These are phyloP conservation scores for Artemisia annua DNA, from an alignment of 129 eudicot species.

Conservation along the genomic window DNA sequence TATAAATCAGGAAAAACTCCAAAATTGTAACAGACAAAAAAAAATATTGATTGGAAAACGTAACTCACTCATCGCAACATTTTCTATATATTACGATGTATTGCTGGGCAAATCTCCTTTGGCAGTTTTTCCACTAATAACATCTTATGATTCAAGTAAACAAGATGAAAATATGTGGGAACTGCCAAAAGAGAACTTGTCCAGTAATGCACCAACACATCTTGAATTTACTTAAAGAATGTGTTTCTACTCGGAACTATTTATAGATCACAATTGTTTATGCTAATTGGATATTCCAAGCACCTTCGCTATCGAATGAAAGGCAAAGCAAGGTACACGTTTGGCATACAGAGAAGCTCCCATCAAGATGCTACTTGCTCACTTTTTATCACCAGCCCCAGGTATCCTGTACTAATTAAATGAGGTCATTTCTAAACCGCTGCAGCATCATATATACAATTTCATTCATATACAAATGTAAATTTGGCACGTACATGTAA, in stretches of 20 bases:
- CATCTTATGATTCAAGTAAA: neutral
- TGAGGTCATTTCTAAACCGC: neutral
- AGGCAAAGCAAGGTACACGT: constrained; percentile 8
- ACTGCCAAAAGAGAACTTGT: constrained; percentile 22
- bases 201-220: constrained; percentile 23
- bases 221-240: neutral
- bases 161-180: neutral
- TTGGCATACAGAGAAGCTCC: neutral
- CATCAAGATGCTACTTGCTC: neutral
- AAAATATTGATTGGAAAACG: neutral
- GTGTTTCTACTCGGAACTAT: neutral
- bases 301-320: constrained; percentile 2
- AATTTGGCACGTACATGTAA: no score
- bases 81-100: neutral
- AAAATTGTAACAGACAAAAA: neutral
- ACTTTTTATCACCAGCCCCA: neutral
- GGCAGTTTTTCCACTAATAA: neutral
- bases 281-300: constrained; percentile 30
- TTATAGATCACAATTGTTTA: constrained; percentile 16
- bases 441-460: no score
- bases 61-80: neutral
- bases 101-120: constrained; percentile 34
- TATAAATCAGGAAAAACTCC: neutral
- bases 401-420: neutral
- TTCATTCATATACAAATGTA: no score